phyloP scores from a whole-genome alignment of 768 basidiomycete species.

The Crassisporium funariophilum region DNA sequence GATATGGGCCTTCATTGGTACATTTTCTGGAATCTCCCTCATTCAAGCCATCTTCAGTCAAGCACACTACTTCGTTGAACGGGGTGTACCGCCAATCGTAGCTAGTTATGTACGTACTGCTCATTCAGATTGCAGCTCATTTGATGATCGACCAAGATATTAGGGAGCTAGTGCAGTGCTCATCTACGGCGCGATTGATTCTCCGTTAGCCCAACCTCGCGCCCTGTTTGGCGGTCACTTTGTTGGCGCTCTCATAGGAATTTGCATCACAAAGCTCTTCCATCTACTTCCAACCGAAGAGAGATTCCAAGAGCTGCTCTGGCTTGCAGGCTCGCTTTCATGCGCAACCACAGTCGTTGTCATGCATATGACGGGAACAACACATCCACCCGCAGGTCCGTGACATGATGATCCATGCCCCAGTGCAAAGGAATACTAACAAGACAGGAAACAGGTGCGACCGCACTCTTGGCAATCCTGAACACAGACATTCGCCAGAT shows the following conservation, averaged over 20 bases:
- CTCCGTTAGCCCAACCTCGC: conserved; percentile 55
- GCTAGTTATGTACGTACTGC: conserved; percentile 49
- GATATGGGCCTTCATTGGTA: conserved; percentile 55
- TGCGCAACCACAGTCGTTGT: conserved; percentile 43
- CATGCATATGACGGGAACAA: conserved; percentile 55
- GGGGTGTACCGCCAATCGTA: conserved; percentile 48
- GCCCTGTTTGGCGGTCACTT: conserved; percentile 54
- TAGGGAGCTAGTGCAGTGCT: conserved; percentile 60
- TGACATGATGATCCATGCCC: too few relatives aligned
- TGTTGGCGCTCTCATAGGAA: conserved; percentile 47
- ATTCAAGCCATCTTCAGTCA: conserved; percentile 54
- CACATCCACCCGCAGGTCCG: conserved; percentile 58
- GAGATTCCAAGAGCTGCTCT: conserved; percentile 43
- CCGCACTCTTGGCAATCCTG: conserved; percentile 50
- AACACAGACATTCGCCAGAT: conserved; percentile 42
- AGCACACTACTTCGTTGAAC: conserved; percentile 46
- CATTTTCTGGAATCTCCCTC: conserved; percentile 50
- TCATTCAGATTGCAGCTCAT: not conserved
- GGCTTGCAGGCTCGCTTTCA: conserved; percentile 51
- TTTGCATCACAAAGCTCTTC: conserved; percentile 55
- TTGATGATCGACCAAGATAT: too few relatives aligned
- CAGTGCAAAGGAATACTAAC: too few relatives aligned
- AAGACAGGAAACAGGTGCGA: too few relatives aligned
- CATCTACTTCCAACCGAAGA: conserved; percentile 43
- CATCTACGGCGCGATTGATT: conserved; percentile 54